These are phyloP conservation scores for Porpolomopsis calyptriformis DNA, from an alignment of 768 basidiomycete genomes.

Conservation along the genomic window DNA sequence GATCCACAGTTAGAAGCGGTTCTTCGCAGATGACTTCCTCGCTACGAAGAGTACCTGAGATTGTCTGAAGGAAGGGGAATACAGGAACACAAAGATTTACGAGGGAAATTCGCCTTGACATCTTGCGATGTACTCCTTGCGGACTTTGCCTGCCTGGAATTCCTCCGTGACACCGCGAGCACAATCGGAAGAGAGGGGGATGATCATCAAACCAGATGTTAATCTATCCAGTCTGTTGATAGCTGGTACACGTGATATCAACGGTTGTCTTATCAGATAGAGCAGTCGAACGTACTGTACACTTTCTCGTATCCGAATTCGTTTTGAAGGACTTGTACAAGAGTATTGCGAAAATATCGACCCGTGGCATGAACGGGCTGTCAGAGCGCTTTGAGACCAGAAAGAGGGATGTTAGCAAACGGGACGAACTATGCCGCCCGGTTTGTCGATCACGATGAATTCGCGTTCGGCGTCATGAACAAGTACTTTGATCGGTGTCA, in stretches of 20 bases:
- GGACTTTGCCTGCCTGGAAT: constrained; percentile 71
- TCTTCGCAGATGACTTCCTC: constrained; percentile 76
- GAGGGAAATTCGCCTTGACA: constrained; percentile 77
- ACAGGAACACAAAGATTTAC: constrained; percentile 34
- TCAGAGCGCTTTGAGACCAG: constrained; percentile 5
- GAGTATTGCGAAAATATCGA: constrained; percentile 78
- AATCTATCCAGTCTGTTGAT: constrained; percentile 90
- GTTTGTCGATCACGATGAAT: constrained; percentile 92
- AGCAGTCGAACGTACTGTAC: constrained; percentile 52
- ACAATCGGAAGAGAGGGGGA: constrained; percentile 62
- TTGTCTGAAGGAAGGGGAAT: neutral
- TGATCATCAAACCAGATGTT: constrained; percentile 91
- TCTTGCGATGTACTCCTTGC: constrained; percentile 89
- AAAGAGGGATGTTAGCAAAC: constrained; percentile 10
- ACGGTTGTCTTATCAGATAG: constrained; percentile 6
- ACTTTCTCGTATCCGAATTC: constrained; percentile 77
- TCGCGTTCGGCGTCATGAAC: constrained; percentile 67
- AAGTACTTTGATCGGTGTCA: constrained; percentile 70
- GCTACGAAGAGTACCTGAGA: constrained; percentile 33
- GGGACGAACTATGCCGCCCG: constrained; percentile 82
- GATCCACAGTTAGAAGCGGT: constrained; percentile 82
- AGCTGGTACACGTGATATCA: constrained; percentile 50
- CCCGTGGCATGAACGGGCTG: constrained; percentile 92
- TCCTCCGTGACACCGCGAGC: constrained; percentile 68
- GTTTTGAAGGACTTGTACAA: constrained; percentile 73